Conservation (phyloP, 2,329 filamentous ascomycete species). For the Exophiala mesophila region DNA sequence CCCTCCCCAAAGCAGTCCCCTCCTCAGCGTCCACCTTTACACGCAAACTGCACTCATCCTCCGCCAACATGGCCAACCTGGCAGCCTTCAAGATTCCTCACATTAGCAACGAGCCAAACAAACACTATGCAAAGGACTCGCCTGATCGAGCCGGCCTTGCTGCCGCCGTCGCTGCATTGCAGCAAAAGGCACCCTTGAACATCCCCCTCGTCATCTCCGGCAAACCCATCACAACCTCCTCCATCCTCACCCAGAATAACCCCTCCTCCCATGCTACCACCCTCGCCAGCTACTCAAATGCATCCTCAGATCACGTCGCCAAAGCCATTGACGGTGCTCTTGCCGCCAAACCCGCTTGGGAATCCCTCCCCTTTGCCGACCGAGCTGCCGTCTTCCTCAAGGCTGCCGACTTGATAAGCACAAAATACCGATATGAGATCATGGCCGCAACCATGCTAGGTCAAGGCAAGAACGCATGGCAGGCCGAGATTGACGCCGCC, state of each 20-base stretch:
- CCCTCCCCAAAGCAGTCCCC: constrained; percentile 5
- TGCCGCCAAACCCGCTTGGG: constrained; percentile 81
- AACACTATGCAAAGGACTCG: constrained; percentile 83
- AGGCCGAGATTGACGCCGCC: constrained; percentile 96
- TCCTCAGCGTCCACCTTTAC: constrained; percentile 8
- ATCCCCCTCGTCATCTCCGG: constrained; percentile 81
- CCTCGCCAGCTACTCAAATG: constrained; percentile 80
- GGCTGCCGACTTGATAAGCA: constrained; percentile 82
- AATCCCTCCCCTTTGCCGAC: constrained; percentile 79
- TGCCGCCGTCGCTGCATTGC: constrained; percentile 65
- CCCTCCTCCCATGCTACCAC: constrained; percentile 72
- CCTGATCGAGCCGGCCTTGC: constrained; percentile 70
- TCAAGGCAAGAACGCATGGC: constrained; percentile 97
- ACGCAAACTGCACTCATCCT: constrained; percentile 13
- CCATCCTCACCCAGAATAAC: constrained; percentile 68
- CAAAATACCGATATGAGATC: constrained; percentile 92
- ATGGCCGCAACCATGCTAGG: constrained; percentile 96
- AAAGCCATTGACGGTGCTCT: constrained; percentile 79
- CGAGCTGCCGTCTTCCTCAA: constrained; percentile 92
- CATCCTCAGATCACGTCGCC: constrained; percentile 68
- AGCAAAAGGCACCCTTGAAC: constrained; percentile 65
- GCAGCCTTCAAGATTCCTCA: constrained; percentile 84
- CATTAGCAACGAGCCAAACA: constrained; percentile 91
- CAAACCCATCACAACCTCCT: constrained; percentile 66
- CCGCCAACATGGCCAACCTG: constrained; percentile 51